These are phyloP conservation scores for Salvia hispanica DNA, from an alignment of 257 asterid genomes.

Conservation along the genomic window DNA sequence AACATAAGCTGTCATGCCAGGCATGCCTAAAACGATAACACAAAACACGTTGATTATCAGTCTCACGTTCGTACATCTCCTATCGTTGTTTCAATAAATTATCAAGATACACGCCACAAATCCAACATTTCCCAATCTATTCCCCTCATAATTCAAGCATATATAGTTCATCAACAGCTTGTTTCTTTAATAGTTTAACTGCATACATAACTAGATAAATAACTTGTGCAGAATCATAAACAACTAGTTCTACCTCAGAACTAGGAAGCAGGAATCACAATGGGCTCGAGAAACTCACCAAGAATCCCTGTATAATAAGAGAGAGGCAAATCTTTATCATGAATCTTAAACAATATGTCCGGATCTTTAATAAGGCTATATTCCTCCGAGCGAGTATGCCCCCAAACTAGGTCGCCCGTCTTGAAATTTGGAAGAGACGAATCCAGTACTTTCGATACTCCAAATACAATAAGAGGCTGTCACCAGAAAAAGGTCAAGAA, in stretches of 20 bases:
- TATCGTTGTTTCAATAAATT: no score
- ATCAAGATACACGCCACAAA: background rate
- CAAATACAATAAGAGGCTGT: constrained; percentile 46
- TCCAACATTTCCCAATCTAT: no score
- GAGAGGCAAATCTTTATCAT: no score
- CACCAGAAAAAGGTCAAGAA: background rate
- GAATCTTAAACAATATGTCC: no score
- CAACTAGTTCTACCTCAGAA: background rate
- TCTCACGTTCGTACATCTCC: no score
- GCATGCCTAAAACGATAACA: constrained; percentile 22
- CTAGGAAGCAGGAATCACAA: background rate
- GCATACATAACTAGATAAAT: background rate
- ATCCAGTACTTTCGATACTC: constrained; percentile 49
- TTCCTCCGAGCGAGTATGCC: constrained; percentile 48
- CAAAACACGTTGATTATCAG: background rate
- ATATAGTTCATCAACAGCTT: background rate
- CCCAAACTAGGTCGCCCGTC: constrained; percentile 52
- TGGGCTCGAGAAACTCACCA: no score
- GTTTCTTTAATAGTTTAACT: background rate
- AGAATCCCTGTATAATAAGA: no score
- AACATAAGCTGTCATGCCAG: constrained; percentile 29
- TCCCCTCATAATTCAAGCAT: no score
- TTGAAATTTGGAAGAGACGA: constrained; percentile 46
- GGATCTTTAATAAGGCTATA: no score
- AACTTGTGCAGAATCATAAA: background rate